Evolutionary conservation across 1,284 basidiomycete genomes (phyloP), one percentile per base, ranked within the genome.

Genomic region (Pseudozyma sp.): DNA sequence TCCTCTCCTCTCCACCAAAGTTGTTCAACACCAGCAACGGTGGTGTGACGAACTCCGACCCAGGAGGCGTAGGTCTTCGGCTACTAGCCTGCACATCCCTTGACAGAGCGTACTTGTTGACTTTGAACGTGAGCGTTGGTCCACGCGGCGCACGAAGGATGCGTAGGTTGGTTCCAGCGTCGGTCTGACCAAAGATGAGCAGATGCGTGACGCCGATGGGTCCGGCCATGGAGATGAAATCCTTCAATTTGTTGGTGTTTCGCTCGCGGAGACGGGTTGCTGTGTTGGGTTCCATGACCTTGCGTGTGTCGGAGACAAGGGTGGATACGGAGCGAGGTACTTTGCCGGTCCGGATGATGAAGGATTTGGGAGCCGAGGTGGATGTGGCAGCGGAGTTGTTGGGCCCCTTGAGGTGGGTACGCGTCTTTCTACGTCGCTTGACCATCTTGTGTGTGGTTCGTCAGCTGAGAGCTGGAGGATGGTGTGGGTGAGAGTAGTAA

Each of bases 251-350:
- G 84, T 98, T 98, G 53, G 92, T 89, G 65, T 90, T 90, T 42
- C 95, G 88, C 88, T 99, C 96, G 30, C 68, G 90, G 17, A 99
- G 88, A 52, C 95, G 88, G 66, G 91, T 91, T 7, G 96, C 97
- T 19, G 97, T 99, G 85, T 98, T 94, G 65, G 97, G 97, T 85
- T 99, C 97, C 93, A 99, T 94, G 68, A 97, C 91, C 85, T 93
- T 92, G 78, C 97, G 88, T 80, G 97, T 87, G 85, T 99, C 97
- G 54, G 92, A 89, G 14, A 97, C 94, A 34, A 99, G 90, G 78
- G 94, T 92, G 4, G 90, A 86, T 54, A 97, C 88, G n/a, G 93
- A 93, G 57, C 89, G 88, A 14, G 95, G 94, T 34, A 98, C 94
- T 64, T 91, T 90, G 45, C 96, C 96, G 85, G 95, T 92, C 81